These are phyloP conservation scores for Solanum habrochaites DNA, from an alignment of 257 asterid species.

Conservation along the genomic window DNA sequence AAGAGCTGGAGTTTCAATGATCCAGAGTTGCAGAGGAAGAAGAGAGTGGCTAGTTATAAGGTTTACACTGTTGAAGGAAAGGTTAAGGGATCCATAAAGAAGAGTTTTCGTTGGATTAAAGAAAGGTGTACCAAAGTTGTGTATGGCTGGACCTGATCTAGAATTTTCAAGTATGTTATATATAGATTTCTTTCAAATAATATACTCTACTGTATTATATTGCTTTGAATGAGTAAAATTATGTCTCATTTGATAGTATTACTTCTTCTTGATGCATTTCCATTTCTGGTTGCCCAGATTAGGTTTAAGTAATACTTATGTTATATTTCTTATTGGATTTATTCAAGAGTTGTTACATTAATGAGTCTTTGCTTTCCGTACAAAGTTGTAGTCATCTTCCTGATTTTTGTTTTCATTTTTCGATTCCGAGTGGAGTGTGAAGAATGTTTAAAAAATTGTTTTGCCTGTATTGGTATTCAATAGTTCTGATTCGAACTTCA, in stretches of 20 bases:
- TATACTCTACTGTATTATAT: background rate
- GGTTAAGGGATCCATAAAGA: background rate
- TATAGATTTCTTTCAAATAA: background rate
- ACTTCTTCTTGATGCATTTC: background rate
- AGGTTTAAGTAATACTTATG: background rate
- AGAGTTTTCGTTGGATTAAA: slow-evolving; percentile 4
- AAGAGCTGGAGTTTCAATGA: slow-evolving; percentile 1
- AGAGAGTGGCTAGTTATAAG: slow-evolving; percentile 8
- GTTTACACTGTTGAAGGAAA: slow-evolving; percentile 4
- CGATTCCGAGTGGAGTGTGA: background rate
- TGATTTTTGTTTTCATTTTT: background rate
- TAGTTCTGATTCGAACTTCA: background rate
- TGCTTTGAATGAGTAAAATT: background rate
- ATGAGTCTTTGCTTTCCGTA: background rate
- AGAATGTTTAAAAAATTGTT: background rate
- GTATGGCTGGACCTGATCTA: slow-evolving; percentile 3
- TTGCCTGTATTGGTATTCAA: background rate
- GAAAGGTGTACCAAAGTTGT: background rate
- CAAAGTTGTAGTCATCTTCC: background rate
- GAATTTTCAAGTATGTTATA: background rate
- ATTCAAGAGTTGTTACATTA: background rate
- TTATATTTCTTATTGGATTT: background rate
- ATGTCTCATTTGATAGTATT: background rate
- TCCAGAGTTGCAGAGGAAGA: slow-evolving; percentile 8
- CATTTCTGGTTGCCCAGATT: background rate